phyloP scores from a whole-genome alignment of 208 protist species.

The Leishmania guyanensis region DNA sequence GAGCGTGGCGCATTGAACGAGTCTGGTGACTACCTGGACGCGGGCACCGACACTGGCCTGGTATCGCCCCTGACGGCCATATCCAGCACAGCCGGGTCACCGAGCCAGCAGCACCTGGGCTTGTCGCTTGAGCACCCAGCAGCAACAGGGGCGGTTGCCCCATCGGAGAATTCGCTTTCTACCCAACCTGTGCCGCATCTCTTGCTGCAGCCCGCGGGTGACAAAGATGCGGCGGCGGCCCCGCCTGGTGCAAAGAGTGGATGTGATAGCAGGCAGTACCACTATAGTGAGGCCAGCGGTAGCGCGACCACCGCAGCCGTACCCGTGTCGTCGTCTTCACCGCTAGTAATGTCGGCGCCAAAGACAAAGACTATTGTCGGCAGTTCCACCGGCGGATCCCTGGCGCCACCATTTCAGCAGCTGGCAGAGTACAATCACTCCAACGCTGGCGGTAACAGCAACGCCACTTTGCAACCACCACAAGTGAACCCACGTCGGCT shows the following conservation, averaged over 20 bases:
- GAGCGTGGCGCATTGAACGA: neutral
- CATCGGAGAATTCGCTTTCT: neutral
- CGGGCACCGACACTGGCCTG: slow-evolving; percentile 4
- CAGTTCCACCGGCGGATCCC: too few species aligned
- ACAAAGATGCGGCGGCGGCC: neutral
- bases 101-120: neutral
- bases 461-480: neutral
- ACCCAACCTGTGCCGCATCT: neutral
- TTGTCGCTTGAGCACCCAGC: neutral
- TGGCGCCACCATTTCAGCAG: neutral
- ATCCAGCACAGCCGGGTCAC: slow-evolving; percentile 6
- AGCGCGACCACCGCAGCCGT: neutral
- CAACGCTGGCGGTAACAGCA: neutral
- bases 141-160: neutral
- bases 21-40: neutral
- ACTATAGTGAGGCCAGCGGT: neutral
- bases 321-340: neutral
- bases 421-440: neutral
- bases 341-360: neutral
- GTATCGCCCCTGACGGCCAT: slow-evolving; percentile 23
- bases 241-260: neutral
- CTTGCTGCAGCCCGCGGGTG: neutral
- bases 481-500: neutral
- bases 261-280: neutral
- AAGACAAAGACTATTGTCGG: neutral